A percentile compares a stretch with the other conserved stretches of the same genome.
phyloP scores from a whole-genome alignment of 768 basidiomycete species.

The Lyophyllum decastes region DNA sequence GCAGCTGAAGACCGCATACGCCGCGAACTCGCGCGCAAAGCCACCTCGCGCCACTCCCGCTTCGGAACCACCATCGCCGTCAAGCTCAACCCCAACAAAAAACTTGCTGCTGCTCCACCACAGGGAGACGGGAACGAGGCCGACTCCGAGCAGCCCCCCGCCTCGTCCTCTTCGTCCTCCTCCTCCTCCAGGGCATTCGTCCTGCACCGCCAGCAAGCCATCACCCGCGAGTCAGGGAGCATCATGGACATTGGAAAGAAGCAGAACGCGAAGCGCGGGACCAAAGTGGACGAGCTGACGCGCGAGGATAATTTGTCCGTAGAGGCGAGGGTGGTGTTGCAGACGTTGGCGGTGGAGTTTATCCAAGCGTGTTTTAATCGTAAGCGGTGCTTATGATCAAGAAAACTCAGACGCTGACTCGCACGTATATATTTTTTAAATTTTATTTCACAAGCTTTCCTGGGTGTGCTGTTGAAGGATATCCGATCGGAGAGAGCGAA shows the following conservation, averaged over 20 bases:
- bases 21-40: slow-evolving; percentile 50
- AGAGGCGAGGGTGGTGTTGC: slow-evolving; percentile 65
- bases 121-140: slow-evolving; percentile 21
- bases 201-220: slow-evolving; percentile 83
- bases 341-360: slow-evolving; percentile 71
- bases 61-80: slow-evolving; percentile 96
- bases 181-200: slow-evolving; percentile 56
- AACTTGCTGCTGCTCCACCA: slow-evolving; percentile 17
- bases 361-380: slow-evolving; percentile 87
- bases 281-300: slow-evolving; percentile 65
- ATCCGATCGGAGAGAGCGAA: slow-evolving; percentile 91
- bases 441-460: slow-evolving; percentile 87
- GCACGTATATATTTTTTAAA: too few relatives aligned
- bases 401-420: too few relatives aligned
- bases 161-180: slow-evolving; percentile 9
- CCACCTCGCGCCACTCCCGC: slow-evolving; percentile 84
- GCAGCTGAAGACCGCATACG: slow-evolving; percentile 72
- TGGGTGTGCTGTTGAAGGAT: slow-evolving; percentile 83
- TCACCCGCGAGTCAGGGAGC: slow-evolving; percentile 64
- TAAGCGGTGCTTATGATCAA: too few relatives aligned
- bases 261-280: slow-evolving; percentile 60
- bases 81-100: slow-evolving; percentile 62
- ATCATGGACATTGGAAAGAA: slow-evolving; percentile 70
- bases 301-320: slow-evolving; percentile 67
- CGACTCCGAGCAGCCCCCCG: slow-evolving; percentile 23